Evolutionary conservation across 352 stramenopile genomes (phyloP).

Genomic region (Phytophthora palmivora): DNA sequence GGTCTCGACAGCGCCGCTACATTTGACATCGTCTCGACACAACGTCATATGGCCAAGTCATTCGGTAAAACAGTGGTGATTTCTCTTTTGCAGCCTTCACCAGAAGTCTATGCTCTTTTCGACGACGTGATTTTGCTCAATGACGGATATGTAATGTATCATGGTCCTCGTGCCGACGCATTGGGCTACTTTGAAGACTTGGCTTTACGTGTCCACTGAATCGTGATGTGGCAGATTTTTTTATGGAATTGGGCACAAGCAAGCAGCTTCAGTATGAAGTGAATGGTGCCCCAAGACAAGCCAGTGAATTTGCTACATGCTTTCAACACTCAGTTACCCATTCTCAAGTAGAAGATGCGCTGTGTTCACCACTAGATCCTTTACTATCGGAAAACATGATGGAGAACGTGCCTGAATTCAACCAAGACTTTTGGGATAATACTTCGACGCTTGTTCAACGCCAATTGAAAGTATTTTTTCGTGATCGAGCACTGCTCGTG

Average conservation of each 20-base stretch:
- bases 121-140: conserved; percentile 50
- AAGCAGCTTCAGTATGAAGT: conserved; percentile 24
- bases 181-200: conserved; percentile 40
- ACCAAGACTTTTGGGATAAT: no score
- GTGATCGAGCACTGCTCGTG: not conserved
- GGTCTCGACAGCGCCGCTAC: conserved; percentile 14
- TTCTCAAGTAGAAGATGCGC: no score
- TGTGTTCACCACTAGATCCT: no score
- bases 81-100: conserved; percentile 81
- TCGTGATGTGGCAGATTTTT: conserved; percentile 41
- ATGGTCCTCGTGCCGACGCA: conserved; percentile 20
- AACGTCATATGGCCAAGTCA: conserved; percentile 39
- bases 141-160: conserved; percentile 83
- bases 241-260: conserved; percentile 35
- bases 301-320: conserved; percentile 5
- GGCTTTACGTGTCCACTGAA: conserved; percentile 32
- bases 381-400: no score
- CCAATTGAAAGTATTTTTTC: not conserved
- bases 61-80: conserved; percentile 48
- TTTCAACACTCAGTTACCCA: no score
- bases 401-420: no score
- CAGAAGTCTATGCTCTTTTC: conserved; percentile 91
- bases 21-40: conserved; percentile 47
- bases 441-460: no score
- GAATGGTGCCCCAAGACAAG: not conserved